A percentile compares a stretch with the other conserved stretches of the same genome.
Evolutionary conservation across 352 stramenopile species (phyloP).

Genomic region (Pythium utonaiense): DNA sequence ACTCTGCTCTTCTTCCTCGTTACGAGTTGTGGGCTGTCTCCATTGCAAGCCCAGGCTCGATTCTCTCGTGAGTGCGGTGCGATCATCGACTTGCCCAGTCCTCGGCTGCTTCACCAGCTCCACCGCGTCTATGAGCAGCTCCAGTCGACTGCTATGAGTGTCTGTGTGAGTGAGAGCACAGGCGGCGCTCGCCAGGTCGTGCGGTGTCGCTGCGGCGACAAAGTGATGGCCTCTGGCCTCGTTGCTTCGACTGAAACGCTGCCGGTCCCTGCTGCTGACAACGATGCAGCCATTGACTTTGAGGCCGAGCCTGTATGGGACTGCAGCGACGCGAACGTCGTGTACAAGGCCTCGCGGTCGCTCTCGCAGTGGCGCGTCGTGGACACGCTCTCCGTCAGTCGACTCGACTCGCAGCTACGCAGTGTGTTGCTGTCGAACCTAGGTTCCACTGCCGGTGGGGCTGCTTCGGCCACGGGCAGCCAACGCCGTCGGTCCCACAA

Average conservation of each 20-base stretch:
- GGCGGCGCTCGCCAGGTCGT: constrained; percentile 18
- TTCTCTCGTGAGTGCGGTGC: constrained; percentile 31
- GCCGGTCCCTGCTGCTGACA: not conserved
- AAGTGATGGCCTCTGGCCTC: constrained; percentile 25
- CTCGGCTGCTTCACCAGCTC: constrained; percentile 34
- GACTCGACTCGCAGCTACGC: constrained; percentile 32
- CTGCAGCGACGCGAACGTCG: constrained; percentile 21
- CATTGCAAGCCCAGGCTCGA: constrained; percentile 27
- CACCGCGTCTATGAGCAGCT: constrained; percentile 14
- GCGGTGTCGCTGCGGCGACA: constrained; percentile 44
- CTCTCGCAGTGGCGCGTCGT: constrained; percentile 32
- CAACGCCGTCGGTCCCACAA: constrained; percentile 1
- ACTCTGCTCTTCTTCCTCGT: constrained; percentile 56
- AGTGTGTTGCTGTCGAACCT: constrained; percentile 14
- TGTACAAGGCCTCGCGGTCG: constrained; percentile 18
- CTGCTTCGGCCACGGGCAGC: not conserved
- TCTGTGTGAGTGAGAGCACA: constrained; percentile 19
- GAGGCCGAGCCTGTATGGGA: constrained; percentile 9
- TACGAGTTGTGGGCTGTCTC: constrained; percentile 21
- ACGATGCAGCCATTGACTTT: not conserved
- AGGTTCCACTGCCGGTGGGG: not conserved
- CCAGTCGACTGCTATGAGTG: not conserved
- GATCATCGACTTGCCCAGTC: constrained; percentile 33
- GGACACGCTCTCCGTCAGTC: constrained; percentile 25
- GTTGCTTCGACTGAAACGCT: not conserved